Base-by-base conservation (phyloP, 2,329 filamentous ascomycete species). In the Camillea tinctor region DNA sequence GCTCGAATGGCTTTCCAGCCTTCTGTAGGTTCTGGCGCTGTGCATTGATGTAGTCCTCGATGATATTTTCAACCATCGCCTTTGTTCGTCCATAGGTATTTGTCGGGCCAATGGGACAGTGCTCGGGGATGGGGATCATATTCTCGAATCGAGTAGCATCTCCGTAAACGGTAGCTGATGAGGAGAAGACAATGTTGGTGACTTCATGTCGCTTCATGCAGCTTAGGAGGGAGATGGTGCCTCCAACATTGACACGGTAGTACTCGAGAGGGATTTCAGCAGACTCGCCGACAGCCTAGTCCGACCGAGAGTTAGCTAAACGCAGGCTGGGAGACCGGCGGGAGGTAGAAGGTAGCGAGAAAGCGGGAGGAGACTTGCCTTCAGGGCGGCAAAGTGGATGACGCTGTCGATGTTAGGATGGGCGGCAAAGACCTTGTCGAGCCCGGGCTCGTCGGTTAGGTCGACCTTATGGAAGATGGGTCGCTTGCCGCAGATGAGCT, bases 11-110 rank as follows among this genome's bases (percentile, higher is more conserved):
- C 78, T 94, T 89, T 64, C 90, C 91, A 17, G 84, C 88, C 82
- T 96, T 97, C 79, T 88, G 84, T 59, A 88, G 83, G 70, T 92
- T 93, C 76, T 85, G 90, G 70, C 94, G 89, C 81, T 97, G 89
- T 19, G 94, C 91, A 60, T 91, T 89, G 77, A 98, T 85, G 71
- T 92, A 88, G 77, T 99, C 95, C 68, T 89, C 93, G 75, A 99
- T 97, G 77, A 97, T 88, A 67, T 83, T 85, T 82, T 99, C 95
- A 64, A 97, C 93, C 68, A 89, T 91, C 72, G 91, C 89, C 83
- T 99, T 99, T 66, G 95, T 99, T 78, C 92, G 92, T 65, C 95
- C 96, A 79, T 99, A 99, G 23, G 94, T 93, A 83, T 98, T 99
- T 68, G 95, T 99, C 15, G 95, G 92, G 55, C 93, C 94, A 64